Conservation (phyloP, 371 early-diverging fungal genomes). For the Paraphysoderma sedebokerense region DNA sequence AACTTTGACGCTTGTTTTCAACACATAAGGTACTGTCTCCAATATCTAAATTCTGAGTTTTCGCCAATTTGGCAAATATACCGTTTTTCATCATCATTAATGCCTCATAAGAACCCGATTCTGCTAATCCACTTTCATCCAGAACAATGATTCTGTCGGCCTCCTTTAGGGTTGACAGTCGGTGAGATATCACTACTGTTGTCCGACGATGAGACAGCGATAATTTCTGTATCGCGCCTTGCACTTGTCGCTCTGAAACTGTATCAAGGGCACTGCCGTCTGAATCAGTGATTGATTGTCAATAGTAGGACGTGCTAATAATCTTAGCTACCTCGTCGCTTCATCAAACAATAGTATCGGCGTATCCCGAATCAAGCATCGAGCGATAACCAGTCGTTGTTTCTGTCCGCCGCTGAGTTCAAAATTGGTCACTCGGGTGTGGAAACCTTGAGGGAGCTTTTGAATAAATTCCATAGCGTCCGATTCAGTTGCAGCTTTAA, state of each 20-base stretch:
- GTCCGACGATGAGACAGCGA: no score
- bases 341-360: no score
- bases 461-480: conserved; percentile 60
- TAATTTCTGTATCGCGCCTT: conserved; percentile 68
- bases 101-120: conserved; percentile 49
- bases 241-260: conserved; percentile 74
- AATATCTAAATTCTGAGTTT: no score
- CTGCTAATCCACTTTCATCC: conserved; percentile 46
- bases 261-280: conserved; percentile 80
- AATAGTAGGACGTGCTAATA: no score
- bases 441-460: conserved; percentile 52
- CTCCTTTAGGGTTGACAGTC: conserved; percentile 57
- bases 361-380: no score
- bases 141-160: conserved; percentile 73
- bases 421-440: conserved; percentile 45
- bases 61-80: no score
- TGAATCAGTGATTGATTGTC: no score
- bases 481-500: conserved; percentile 38
- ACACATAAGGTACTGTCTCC: no score
- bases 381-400: no score
- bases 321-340: no score
- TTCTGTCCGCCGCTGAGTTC: conserved; percentile 16
- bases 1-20: no score
- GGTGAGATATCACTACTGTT: no score
- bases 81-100: conserved; percentile 16